Base-by-base conservation (phyloP, 306 rosid species). In the Luffa acutangula region DNA sequence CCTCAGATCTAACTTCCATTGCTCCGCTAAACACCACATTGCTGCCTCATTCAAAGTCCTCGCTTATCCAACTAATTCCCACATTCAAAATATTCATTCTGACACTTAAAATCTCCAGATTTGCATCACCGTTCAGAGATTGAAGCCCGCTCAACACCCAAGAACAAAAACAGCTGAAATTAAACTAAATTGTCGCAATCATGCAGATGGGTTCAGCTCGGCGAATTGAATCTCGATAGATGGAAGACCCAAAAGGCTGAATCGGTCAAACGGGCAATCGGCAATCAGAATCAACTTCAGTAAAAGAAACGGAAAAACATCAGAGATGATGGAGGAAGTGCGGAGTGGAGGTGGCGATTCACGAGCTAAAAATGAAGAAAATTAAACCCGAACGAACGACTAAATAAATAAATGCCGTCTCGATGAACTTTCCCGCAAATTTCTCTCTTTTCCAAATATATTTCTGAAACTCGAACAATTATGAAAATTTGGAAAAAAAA, bases 1-100 rank as follows among this genome's bases (percentile, higher is more conserved):
- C 82, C 85, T 87, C 97, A 65, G 99, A 90, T 95, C 97, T 91
- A 82, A 85, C 89, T 86, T 95, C 97, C 98, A 95, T 95, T 79
- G 80, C 87, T 83, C 86, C 83, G 69, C 82, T 84, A 82, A 67
- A 84, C 79, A 81, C 96, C 83, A 84, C 97, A 92, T 92, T 84
- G 91, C 98, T 88, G 84, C 85, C 77, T 90, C 96, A 94, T 92
- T 88, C 91, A 82, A 79, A 56, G 25, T 56, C 77, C 67, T 59
- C 46, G 5, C 52, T 70, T 12, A 5, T 18, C 45, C 33, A 33
- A 25, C 62, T 48, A 60, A 77, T 59, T 9, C 72, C 80, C 10
- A 49, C 65, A 25, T 18, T 77, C 34, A 46, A 71, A 31, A 51
- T 33, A 74, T 9, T 18, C 78, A 74, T 74, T 74, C 46, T 17